Percentiles rank a stretch among this genome's conserved stretches.
Conservation (phyloP, 2,329 filamentous ascomycete genomes). For the Fusarium sp. region DNA sequence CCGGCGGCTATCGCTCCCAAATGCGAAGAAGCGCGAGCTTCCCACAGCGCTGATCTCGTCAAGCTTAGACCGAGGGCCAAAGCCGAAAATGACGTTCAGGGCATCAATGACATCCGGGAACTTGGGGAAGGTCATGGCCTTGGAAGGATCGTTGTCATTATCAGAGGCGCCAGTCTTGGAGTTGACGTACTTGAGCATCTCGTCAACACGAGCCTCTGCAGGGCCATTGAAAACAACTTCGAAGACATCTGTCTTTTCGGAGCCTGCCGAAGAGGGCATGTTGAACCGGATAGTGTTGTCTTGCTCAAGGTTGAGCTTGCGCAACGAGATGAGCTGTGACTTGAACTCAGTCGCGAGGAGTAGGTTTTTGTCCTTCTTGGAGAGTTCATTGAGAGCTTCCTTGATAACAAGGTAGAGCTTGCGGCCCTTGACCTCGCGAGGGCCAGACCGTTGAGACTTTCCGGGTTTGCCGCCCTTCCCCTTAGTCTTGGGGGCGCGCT, state of each 20-base stretch:
- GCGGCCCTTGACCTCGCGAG: conserved; percentile 54
- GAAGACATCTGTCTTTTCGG: conserved; percentile 50
- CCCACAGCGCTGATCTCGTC: conserved; percentile 57
- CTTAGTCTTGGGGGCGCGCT: conserved; percentile 14
- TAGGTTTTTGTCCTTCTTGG: conserved; percentile 45
- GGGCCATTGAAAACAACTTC: conserved; percentile 58
- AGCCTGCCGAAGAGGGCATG: conserved; percentile 50
- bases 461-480: conserved; percentile 21
- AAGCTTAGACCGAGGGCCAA: conserved; percentile 53
- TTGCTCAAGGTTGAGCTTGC: conserved; percentile 51
- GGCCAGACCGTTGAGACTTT: conserved; percentile 15
- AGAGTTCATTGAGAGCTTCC: conserved; percentile 53
- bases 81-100: conserved; percentile 64
- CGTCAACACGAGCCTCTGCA: conserved; percentile 52
- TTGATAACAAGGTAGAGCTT: conserved; percentile 59
- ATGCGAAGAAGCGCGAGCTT: conserved; percentile 61
- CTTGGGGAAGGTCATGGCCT: conserved; percentile 57
- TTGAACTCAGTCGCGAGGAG: conserved; percentile 64
- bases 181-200: conserved; percentile 58
- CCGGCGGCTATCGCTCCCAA: conserved; percentile 48
- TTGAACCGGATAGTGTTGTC: conserved; percentile 50
- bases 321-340: conserved; percentile 57
- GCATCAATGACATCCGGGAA: conserved; percentile 62
- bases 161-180: conserved; percentile 54
- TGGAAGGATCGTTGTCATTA: conserved; percentile 15